Evolutionary conservation across 2,329 filamentous ascomycete genomes (phyloP).

Genomic region (Zasmidium cellare): DNA sequence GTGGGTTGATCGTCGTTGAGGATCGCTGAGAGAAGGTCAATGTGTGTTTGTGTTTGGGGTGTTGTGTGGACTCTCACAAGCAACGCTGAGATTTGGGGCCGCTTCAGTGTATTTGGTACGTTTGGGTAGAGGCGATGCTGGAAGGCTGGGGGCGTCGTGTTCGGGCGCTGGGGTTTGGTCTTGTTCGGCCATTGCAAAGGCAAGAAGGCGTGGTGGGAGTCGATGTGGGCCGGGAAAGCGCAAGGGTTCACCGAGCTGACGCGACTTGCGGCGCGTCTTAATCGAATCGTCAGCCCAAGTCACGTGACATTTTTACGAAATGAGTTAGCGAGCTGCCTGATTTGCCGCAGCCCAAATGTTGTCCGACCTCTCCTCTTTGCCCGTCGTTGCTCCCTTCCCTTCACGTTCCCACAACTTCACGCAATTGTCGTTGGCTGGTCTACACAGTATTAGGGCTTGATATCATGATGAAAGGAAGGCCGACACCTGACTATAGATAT

Average conservation of each 20-base stretch:
- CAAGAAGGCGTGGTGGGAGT: constrained; percentile 3
- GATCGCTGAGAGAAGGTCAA: constrained; percentile 29
- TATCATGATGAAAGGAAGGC: no score
- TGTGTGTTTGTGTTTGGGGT: background rate
- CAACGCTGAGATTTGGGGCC: constrained; percentile 36
- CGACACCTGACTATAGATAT: no score
- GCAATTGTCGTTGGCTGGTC: no score
- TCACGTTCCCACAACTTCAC: no score
- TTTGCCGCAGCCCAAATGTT: no score
- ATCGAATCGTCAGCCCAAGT: no score
- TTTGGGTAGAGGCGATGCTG: constrained; percentile 76
- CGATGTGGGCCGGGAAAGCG: background rate
- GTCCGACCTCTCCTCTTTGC: no score
- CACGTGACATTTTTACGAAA: no score
- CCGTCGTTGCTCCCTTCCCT: no score
- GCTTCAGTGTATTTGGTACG: constrained; percentile 67
- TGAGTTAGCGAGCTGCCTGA: no score
- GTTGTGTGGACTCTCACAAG: constrained; percentile 27
- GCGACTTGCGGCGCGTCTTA: background rate
- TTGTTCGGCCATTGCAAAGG: constrained; percentile 33
- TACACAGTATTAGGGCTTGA: no score
- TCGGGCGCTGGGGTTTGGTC: constrained; percentile 29
- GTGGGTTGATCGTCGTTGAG: constrained; percentile 38
- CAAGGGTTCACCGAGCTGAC: background rate
- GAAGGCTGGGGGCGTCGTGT: constrained; percentile 57